Base-by-base conservation (phyloP, 2,329 filamentous ascomycete species). In the Coniochaeta prunicola region DNA sequence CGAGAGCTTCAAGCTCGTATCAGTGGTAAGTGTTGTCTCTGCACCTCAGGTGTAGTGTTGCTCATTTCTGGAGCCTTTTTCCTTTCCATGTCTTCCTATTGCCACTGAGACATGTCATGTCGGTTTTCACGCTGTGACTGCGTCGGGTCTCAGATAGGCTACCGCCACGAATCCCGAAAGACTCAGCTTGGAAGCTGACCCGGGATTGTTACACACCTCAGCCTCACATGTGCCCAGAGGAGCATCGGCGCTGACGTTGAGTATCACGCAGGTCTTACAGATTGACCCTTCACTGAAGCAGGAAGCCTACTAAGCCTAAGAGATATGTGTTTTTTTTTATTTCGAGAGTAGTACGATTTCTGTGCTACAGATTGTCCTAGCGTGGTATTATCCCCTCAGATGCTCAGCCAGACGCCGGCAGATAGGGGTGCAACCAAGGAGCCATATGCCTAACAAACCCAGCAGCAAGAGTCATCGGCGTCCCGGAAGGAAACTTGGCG, bases 401-500 rank as follows among this genome's bases (percentile, higher is more conserved):
- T n/a, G n/a, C n/a, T 45, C 12, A 45, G 3, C 40, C 40, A 5
- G 40, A 45, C 12, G 40, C 30, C 19, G 70, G 71, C 12, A 73
- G 59, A 64, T 73, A 72, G 17, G 66, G 62, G 60, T 73, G 68
- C 33, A 73, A 42, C 33, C 61, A 73, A 1, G 73, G 72, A 36
- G 71, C 69, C 57, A 63, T 71, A 60, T 73, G 67, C 12, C 70
- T 64, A 30, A 71, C 4, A 21, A 74, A 56, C 1, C 72, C 72
- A 53, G 64, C 61, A 4, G 68, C 30, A 55, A 73, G 71, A 33
- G 65, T 69, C 61, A 68, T 55, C 7, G 71, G 71, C 5, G 69
- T 71, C 4, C 69, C 70, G 3, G 24, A 2, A 3, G 71, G 71
- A 59, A 76, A 72, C 33, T 65, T 71, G 4, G 73, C 73, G 9